These are phyloP conservation scores for Penicillium sp. DNA, from an alignment of 2,329 filamentous ascomycete genomes.

Conservation along the genomic window DNA sequence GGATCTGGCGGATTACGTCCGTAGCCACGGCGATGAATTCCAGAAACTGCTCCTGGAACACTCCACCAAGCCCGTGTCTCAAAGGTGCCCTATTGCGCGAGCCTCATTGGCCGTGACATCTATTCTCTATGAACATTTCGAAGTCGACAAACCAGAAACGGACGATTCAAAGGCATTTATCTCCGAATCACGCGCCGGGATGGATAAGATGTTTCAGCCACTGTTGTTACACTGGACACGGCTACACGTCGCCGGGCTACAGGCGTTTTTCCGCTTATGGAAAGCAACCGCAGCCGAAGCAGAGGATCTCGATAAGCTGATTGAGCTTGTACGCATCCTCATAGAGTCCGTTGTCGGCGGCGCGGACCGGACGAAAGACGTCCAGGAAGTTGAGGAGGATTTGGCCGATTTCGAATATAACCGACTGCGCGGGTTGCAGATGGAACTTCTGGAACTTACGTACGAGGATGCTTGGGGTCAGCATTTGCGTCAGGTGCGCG, in stretches of 20 bases:
- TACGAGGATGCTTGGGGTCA: constrained; percentile 96
- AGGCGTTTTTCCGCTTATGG: constrained; percentile 90
- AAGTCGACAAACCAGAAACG: constrained; percentile 80
- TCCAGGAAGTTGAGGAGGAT: constrained; percentile 86
- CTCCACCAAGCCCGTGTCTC: constrained; percentile 67
- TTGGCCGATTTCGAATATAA: constrained; percentile 79
- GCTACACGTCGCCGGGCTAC: constrained; percentile 80
- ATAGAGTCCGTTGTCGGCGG: constrained; percentile 86
- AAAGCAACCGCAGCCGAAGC: constrained; percentile 80
- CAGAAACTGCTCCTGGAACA: constrained; percentile 93
- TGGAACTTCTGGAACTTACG: constrained; percentile 85
- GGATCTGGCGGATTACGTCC: constrained; percentile 92
- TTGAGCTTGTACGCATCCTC: constrained; percentile 85
- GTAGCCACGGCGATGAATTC: constrained; percentile 87
- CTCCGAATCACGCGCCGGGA: constrained; percentile 72
- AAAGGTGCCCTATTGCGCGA: constrained; percentile 83
- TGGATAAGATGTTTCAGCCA: constrained; percentile 85
- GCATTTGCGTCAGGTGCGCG: constrained; percentile 85
- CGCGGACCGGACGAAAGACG: constrained; percentile 77
- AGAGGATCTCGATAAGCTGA: constrained; percentile 92
- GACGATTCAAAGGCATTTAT: constrained; percentile 76
- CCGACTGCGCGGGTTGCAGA: constrained; percentile 80
- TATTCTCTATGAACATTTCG: constrained; percentile 93
- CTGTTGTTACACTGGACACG: constrained; percentile 90
- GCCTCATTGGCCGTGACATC: constrained; percentile 84